Evolutionary conservation across 768 basidiomycete species (phyloP), one percentile per base, ranked within the genome.

Genomic region (Suillus clintonianus): DNA sequence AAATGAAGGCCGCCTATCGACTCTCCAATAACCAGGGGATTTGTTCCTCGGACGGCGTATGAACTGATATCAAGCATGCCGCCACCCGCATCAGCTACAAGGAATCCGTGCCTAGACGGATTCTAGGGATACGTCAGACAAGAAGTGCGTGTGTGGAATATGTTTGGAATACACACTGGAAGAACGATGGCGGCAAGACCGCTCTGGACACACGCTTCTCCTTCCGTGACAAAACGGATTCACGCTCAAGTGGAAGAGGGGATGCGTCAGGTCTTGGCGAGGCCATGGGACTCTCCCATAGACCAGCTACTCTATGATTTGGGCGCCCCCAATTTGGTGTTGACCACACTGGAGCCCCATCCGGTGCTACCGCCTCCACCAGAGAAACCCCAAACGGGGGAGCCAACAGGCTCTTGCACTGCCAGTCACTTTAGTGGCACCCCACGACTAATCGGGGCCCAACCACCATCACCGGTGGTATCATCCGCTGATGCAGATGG

Each of bases 21-120:
- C 76, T 93, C 91, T 71, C 92, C 91, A 68, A 93, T n/a, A n/a
- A 89, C 85, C 17, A 92, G 83, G 0, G 91, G 91, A 30, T 81
- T 74, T 4, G 88, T 87, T 57, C 82, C 87, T 8, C 86, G 86
- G 59, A 92, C 89, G 1, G 86, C 89, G 67, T 93, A 93, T 6
- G 91, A 87, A 65, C 89, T 90, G 68, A 93, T 89, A 72, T 93
- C 91, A 54, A 92, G 82, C 0, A 91, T 93, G 47, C 91, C 91
- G 60, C 91, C 91, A 61, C 91, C 91, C 1, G 91, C 91, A 74
- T 93, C 91, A 14, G 89, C 89, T 27, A 93, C 88, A 27, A 92
- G 79, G 76, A 92, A 92, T 5, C 90, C 90, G 67, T 90, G 86
- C 69, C 84, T 89, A 13, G 90, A 88, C 17, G 89, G 84, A 69